Evolutionary conservation across 2,329 filamentous ascomycete species (phyloP).

Genomic region (Ilyonectria destructans): DNA sequence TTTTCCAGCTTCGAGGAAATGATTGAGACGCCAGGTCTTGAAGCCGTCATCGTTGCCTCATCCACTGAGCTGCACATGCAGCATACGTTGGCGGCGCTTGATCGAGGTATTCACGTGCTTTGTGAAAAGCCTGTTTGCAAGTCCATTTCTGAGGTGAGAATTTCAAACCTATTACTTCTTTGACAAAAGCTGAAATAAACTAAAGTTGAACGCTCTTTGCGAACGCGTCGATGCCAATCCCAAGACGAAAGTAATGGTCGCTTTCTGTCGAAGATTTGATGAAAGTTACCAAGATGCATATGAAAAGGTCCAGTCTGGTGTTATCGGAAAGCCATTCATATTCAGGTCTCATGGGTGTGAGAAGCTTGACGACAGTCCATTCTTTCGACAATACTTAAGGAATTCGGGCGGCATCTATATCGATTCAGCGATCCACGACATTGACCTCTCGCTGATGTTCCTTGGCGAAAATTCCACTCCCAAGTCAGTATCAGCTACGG

Average conservation of each 20-base stretch:
- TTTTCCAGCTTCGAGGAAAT: background rate
- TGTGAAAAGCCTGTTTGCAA: background rate
- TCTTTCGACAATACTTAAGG: constrained; percentile 5
- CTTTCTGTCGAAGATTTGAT: constrained; percentile 3
- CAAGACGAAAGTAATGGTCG: background rate
- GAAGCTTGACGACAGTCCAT: constrained; percentile 7
- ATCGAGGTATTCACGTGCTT: constrained; percentile 4
- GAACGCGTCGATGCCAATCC: background rate
- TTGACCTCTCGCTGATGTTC: constrained; percentile 3
- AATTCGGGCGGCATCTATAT: constrained; percentile 7
- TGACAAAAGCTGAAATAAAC: background rate
- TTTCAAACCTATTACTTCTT: background rate
- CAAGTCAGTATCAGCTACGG: constrained; percentile 6
- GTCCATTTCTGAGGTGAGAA: background rate
- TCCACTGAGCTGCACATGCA: background rate
- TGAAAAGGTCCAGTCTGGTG: background rate
- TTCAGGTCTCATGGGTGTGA: background rate
- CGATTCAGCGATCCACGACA: constrained; percentile 11
- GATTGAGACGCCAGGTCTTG: background rate
- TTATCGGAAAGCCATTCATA: background rate
- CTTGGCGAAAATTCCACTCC: constrained; percentile 2
- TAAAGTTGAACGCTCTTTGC: background rate
- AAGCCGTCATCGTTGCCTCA: background rate
- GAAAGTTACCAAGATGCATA: constrained; percentile 15
- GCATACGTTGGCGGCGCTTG: background rate